These are phyloP conservation scores for Claviceps sp. DNA, from an alignment of 2,329 filamentous ascomycete species.

Conservation along the genomic window DNA sequence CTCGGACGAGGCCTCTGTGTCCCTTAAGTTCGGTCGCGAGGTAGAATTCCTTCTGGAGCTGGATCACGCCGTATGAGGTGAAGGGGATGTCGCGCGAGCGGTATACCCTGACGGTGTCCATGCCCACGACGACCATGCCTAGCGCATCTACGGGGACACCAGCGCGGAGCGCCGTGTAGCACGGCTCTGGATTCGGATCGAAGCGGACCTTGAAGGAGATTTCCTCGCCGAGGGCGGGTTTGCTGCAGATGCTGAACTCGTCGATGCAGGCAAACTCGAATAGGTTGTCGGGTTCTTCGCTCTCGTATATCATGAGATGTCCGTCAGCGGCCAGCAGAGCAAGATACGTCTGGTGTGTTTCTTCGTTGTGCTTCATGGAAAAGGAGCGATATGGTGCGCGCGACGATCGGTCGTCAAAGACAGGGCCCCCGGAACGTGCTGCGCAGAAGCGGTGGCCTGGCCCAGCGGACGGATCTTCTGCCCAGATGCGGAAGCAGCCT, in stretches of 20 bases:
- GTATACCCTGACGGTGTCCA: conserved; percentile 73
- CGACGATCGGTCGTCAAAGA: conserved; percentile 43
- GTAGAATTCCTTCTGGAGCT: conserved; percentile 67
- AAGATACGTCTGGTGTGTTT: conserved; percentile 68
- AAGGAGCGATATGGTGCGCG: conserved; percentile 62
- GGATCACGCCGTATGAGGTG: conserved; percentile 35
- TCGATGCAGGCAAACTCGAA: conserved; percentile 64
- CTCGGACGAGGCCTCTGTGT: conserved; percentile 66
- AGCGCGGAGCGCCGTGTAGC: conserved; percentile 63
- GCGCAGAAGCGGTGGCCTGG: conserved; percentile 70
- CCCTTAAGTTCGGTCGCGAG: conserved; percentile 62
- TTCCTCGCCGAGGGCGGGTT: conserved; percentile 69
- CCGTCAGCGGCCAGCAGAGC: conserved; percentile 77
- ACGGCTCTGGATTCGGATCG: conserved; percentile 73
- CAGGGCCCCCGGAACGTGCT: conserved; percentile 34
- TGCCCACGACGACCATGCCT: conserved; percentile 71
- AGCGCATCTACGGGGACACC: conserved; percentile 71
- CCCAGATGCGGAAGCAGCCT: conserved; percentile 83
- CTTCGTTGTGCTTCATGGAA: conserved; percentile 70
- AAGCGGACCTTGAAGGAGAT: conserved; percentile 76
- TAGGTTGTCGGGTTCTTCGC: conserved; percentile 69
- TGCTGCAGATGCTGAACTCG: conserved; percentile 58
- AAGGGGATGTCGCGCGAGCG: conserved; percentile 51
- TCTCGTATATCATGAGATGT: conserved; percentile 67
- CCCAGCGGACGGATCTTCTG: conserved; percentile 71